Percentiles rank a stretch among this genome's conserved stretches.
phyloP scores from a whole-genome alignment of 768 basidiomycete genomes.

The Daedalea quercina region DNA sequence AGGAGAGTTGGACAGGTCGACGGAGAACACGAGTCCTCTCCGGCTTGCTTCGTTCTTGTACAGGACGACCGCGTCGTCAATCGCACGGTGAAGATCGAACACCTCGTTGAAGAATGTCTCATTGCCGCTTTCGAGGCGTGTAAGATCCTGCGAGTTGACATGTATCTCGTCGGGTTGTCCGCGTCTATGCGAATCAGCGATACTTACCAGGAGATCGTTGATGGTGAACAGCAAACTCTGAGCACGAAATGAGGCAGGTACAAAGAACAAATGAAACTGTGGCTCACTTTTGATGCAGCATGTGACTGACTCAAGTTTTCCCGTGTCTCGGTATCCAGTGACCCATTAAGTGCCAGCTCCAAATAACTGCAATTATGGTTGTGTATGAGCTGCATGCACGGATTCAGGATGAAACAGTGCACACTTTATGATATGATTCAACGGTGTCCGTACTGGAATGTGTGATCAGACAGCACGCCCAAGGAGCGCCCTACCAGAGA shows the following conservation, averaged over 20 bases:
- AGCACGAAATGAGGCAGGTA: background rate
- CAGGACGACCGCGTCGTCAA: slow-evolving; percentile 53
- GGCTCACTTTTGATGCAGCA: slow-evolving; percentile 59
- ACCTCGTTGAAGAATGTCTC: slow-evolving; percentile 73
- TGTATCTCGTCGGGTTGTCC: background rate
- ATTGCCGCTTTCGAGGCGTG: slow-evolving; percentile 67
- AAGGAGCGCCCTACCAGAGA: background rate
- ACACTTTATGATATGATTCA: slow-evolving; percentile 81
- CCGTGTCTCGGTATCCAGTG: slow-evolving; percentile 64
- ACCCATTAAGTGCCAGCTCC: slow-evolving; percentile 74
- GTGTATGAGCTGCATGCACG: background rate
- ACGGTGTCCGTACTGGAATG: slow-evolving; percentile 57
- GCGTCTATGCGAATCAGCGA: background rate
- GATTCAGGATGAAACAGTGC: slow-evolving; percentile 9
- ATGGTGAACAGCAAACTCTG: slow-evolving; percentile 75
- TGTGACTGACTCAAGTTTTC: slow-evolving; percentile 69
- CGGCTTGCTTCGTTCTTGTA: slow-evolving; percentile 64
- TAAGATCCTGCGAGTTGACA: slow-evolving; percentile 48
- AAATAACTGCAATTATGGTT: slow-evolving; percentile 48
- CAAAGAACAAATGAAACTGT: background rate
- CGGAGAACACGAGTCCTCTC: slow-evolving; percentile 48
- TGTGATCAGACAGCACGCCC: background rate
- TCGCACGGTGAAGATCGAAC: slow-evolving; percentile 55
- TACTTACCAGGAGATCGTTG: slow-evolving; percentile 63
- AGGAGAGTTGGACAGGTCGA: slow-evolving; percentile 50